Evolutionary conservation across 768 basidiomycete species (phyloP).

Genomic region (Suillus plorans): DNA sequence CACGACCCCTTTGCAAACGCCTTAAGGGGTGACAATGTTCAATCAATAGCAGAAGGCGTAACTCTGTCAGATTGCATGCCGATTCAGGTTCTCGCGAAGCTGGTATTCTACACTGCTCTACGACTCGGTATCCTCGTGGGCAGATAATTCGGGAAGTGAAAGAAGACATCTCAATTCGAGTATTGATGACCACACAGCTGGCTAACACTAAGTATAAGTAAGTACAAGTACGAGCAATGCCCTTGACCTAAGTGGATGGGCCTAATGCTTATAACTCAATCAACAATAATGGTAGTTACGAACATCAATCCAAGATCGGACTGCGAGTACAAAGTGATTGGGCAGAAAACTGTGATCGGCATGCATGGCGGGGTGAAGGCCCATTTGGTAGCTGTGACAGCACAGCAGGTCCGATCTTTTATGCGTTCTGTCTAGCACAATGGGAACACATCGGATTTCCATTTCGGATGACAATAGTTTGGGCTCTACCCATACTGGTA

Average conservation of each 20-base stretch:
- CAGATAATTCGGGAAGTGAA: neutral
- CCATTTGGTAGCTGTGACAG: neutral
- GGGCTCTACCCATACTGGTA: slow-evolving; percentile 24
- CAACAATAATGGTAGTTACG: neutral
- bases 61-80: neutral
- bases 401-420: slow-evolving; percentile 1
- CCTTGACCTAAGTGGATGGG: slow-evolving; percentile 1
- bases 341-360: slow-evolving; percentile 20
- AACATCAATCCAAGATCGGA: slow-evolving; percentile 61
- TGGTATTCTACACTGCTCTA: too few species aligned
- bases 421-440: slow-evolving; percentile 18
- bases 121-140: neutral
- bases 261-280: neutral
- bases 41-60: neutral
- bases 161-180: neutral
- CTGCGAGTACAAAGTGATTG: slow-evolving; percentile 72
- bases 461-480: slow-evolving; percentile 18
- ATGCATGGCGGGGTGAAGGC: slow-evolving; percentile 7
- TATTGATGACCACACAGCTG: neutral
- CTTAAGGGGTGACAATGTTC: neutral
- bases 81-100: slow-evolving; percentile 1
- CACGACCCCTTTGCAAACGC: slow-evolving; percentile 1
- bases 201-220: neutral
- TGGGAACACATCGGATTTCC: slow-evolving; percentile 20
- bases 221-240: neutral